phyloP scores from a whole-genome alignment of 441 rosid genomes.

The Isatis lusitanica region DNA sequence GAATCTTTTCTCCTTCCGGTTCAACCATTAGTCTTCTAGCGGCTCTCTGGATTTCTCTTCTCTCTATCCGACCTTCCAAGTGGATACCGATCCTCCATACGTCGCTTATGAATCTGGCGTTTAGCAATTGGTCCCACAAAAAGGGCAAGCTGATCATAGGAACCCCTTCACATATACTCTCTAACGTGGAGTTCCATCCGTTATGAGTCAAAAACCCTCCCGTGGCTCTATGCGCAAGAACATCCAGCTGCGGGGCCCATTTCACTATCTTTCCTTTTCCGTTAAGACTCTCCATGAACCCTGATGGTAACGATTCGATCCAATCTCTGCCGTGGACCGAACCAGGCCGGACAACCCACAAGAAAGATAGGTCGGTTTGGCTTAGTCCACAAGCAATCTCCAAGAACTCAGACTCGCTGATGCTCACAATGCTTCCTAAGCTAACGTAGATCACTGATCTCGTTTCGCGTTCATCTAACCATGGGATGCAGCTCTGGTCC shows the following conservation, averaged over 20 bases:
- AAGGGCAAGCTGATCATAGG: slow-evolving; percentile 47
- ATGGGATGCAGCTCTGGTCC: slow-evolving; percentile 40
- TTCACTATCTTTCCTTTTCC: slow-evolving; percentile 28
- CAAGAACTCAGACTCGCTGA: slow-evolving; percentile 27
- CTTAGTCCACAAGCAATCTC: slow-evolving; percentile 44
- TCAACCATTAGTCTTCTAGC: slow-evolving; percentile 37
- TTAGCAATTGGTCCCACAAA: slow-evolving; percentile 43
- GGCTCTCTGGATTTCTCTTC: slow-evolving; percentile 36
- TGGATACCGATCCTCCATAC: slow-evolving; percentile 45
- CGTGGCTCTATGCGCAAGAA: slow-evolving; percentile 29
- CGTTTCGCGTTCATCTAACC: slow-evolving; percentile 32
- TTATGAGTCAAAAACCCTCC: slow-evolving; percentile 36
- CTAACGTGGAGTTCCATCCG: slow-evolving; percentile 40
- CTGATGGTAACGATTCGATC: slow-evolving; percentile 27
- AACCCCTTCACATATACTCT: slow-evolving; percentile 37
- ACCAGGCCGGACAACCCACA: slow-evolving; percentile 40
- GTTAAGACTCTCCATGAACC: slow-evolving; percentile 27
- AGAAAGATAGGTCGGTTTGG: slow-evolving; percentile 29
- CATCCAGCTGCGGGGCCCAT: slow-evolving; percentile 33
- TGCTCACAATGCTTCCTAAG: slow-evolving; percentile 37
- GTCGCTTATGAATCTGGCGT: slow-evolving; percentile 36
- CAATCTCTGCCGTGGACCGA: slow-evolving; percentile 24
- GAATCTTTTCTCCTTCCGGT: slow-evolving; percentile 37
- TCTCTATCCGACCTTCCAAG: slow-evolving; percentile 39
- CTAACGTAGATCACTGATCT: slow-evolving; percentile 41